These are phyloP conservation scores for Amanita thiersii DNA, from an alignment of 768 basidiomycete genomes.

Conservation along the genomic window DNA sequence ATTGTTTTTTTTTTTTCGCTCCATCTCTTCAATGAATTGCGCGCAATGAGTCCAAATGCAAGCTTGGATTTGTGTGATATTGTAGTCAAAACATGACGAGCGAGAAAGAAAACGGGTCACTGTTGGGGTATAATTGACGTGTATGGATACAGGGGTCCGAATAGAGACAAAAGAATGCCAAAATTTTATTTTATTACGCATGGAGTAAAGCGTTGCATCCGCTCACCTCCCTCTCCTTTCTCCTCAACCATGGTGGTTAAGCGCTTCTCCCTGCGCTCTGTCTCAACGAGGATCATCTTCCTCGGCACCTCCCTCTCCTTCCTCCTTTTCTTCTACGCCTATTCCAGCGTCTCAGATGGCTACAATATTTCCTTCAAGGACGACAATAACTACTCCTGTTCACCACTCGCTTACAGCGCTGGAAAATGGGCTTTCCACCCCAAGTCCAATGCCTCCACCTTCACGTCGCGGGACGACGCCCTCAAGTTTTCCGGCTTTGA, in stretches of 20 bases:
- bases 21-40: too few relatives aligned
- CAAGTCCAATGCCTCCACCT: conserved; percentile 16
- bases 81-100: too few relatives aligned
- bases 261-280: conserved; percentile 16
- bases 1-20: too few relatives aligned
- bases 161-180: too few relatives aligned
- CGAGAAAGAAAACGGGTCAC: too few relatives aligned
- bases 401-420: conserved; percentile 22
- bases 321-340: conserved; percentile 18
- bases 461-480: conserved; percentile 27
- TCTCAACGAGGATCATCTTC: conserved; percentile 14
- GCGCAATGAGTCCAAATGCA: too few relatives aligned
- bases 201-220: not conserved
- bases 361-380: conserved; percentile 7
- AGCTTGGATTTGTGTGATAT: too few relatives aligned
- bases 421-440: conserved; percentile 26
- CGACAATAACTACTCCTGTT: conserved; percentile 13
- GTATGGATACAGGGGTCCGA: too few relatives aligned
- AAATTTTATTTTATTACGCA: too few relatives aligned
- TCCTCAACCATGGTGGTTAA: conserved; percentile 11
- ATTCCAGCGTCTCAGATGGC: conserved; percentile 10
- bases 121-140: too few relatives aligned
- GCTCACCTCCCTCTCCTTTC: not conserved
- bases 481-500: conserved; percentile 46
- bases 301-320: conserved; percentile 15